Evolutionary conservation across 1,139 yeast species (phyloP).

Genomic region (Geotrichum fermentans): DNA sequence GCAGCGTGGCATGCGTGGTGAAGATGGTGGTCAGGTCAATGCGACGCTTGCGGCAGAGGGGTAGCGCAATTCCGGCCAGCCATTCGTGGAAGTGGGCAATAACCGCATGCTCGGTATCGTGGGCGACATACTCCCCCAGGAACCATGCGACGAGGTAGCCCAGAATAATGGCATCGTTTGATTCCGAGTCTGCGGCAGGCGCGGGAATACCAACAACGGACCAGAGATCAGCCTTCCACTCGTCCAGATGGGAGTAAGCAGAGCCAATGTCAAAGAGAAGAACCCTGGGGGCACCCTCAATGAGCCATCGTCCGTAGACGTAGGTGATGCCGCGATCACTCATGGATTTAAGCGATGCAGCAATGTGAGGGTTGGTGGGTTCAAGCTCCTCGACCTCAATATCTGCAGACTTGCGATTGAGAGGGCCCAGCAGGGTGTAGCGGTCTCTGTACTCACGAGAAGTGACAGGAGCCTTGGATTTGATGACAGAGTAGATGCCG

Average conservation of each 20-base stretch:
- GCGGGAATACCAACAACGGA: constrained; percentile 85
- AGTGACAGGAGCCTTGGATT: constrained; percentile 95
- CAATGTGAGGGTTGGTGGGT: constrained; percentile 56
- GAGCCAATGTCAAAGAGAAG: constrained; percentile 79
- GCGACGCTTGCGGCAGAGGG: constrained; percentile 83
- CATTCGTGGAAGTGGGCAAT: constrained; percentile 96
- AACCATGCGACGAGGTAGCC: constrained; percentile 98
- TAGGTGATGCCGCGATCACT: constrained; percentile 71
- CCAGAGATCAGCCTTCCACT: constrained; percentile 96
- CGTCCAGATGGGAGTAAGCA: constrained; percentile 64
- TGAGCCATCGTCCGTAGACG: constrained; percentile 92
- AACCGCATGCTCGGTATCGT: constrained; percentile 80
- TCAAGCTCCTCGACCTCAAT: constrained; percentile 87
- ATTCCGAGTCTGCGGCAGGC: constrained; percentile 81
- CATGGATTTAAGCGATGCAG: constrained; percentile 54
- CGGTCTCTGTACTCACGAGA: constrained; percentile 88
- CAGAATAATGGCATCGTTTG: constrained; percentile 84
- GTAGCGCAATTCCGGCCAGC: constrained; percentile 95
- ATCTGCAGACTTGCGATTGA: constrained; percentile 73
- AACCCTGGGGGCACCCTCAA: constrained; percentile 95
- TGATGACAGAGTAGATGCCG: constrained; percentile 93
- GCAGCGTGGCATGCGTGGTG: constrained; percentile 93
- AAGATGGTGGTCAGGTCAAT: constrained; percentile 92
- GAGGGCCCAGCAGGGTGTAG: constrained; percentile 82
- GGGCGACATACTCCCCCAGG: constrained; percentile 87